Evolutionary conservation across 768 basidiomycete species (phyloP), one percentile per base, ranked within the genome.

Genomic region (Coprinopsis sp.): DNA sequence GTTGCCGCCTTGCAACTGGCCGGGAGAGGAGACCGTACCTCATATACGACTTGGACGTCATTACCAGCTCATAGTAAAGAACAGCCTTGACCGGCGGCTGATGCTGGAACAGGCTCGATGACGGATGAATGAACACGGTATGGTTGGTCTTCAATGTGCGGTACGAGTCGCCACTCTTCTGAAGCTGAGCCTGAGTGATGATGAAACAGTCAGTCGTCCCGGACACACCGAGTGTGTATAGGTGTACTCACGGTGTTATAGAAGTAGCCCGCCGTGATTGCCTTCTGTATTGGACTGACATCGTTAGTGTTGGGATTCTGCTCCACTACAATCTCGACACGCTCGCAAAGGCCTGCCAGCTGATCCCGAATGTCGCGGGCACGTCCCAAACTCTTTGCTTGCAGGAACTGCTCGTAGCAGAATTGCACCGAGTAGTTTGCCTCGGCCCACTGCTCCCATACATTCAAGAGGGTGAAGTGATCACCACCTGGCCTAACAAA

Each of bases 401-500:
- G 94, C 39, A 96, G 65, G 69, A 90, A 97, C 54, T 94, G 90
- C 60, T 95, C 93, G 62, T 94, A 96, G 58, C 91, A 94, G 68
- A 91, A 96, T 57, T 94, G 91, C 61, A 97, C 91, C 18, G 91
- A 94, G 61, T 93, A 98, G 58, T 92, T 92, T 19, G 94, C 91
- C 52, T 99, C 96, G 16, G 89, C 89, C 96, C 96, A 99, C 60
- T 97, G 94, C 62, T 97, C 94, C 87, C 93, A 98, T 11, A 98
- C 91, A 62, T 98, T 98, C 22, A 99, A 75, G 19, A 99, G 67
- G 5, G 95, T 98, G 62, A 98, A 99, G 68, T 98, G 96, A 58
- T 99, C 96, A 19, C 96, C 96, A 23, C 96, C 95, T 0, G 89
- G 73, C 39, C 91, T 91, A 48, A 94, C 84, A 61, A 99, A 99